Evolutionary conservation across 257 asterid species (phyloP).

Genomic region (Lycium ferocissimum): DNA sequence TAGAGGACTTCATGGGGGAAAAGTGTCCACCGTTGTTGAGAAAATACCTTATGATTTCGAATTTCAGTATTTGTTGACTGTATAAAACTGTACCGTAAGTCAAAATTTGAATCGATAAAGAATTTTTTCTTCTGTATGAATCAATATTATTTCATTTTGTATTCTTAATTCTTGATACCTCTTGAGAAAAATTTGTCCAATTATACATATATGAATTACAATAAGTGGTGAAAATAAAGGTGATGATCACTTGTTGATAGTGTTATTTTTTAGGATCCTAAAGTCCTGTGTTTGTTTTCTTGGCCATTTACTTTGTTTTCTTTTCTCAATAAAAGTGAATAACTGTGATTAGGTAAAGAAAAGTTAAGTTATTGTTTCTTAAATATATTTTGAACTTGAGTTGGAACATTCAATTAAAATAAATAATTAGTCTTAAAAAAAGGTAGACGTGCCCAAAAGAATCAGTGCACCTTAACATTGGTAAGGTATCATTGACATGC

Average conservation of each 20-base stretch:
- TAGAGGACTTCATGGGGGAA: slow-evolving; percentile 50
- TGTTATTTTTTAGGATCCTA: too few relatives aligned
- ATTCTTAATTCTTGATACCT: neutral
- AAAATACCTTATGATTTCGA: slow-evolving; percentile 83
- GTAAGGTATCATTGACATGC: too few relatives aligned
- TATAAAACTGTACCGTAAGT: neutral
- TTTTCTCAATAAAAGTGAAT: too few relatives aligned
- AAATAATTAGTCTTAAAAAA: too few relatives aligned
- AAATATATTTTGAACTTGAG: too few relatives aligned
- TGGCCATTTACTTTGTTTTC: too few relatives aligned
- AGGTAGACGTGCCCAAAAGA: too few relatives aligned
- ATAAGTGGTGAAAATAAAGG: neutral
- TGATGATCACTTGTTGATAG: neutral
- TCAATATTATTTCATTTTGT: neutral
- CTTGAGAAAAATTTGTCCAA: neutral
- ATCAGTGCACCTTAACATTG: too few relatives aligned
- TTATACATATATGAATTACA: neutral
- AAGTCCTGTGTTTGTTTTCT: too few relatives aligned
- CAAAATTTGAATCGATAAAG: accelerated
- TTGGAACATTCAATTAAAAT: too few relatives aligned
- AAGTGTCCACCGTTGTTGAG: slow-evolving; percentile 58
- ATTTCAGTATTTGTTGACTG: slow-evolving; percentile 70
- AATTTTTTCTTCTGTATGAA: neutral
- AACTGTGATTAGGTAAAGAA: too few relatives aligned
- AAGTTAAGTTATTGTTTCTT: too few relatives aligned